Conservation (phyloP, 495 filamentous ascomycete species). For the Halenospora varia region DNA sequence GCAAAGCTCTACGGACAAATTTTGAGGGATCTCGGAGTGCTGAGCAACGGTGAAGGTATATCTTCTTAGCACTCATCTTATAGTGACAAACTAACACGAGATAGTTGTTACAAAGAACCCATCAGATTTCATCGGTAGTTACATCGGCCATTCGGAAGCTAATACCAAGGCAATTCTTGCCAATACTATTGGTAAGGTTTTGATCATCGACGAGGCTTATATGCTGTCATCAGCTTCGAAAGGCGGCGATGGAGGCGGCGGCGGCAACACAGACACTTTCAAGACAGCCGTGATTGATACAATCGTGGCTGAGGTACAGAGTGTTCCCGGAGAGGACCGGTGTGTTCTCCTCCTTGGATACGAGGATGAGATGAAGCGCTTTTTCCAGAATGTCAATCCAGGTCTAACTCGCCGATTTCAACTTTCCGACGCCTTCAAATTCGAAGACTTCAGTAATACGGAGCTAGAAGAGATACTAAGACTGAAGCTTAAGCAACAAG, state of each 20-base stretch:
- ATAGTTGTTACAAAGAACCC: slow-evolving; percentile 66
- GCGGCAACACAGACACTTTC: slow-evolving; percentile 51
- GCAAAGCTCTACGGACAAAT: slow-evolving; percentile 70
- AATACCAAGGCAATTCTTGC: slow-evolving; percentile 70
- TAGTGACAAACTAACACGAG: not conserved
- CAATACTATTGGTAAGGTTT: slow-evolving; percentile 62
- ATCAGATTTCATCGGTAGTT: slow-evolving; percentile 63
- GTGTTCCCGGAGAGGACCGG: slow-evolving; percentile 68
- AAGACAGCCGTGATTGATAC: slow-evolving; percentile 69
- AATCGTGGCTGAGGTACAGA: slow-evolving; percentile 81
- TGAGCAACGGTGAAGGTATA: slow-evolving; percentile 61
- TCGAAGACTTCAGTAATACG: slow-evolving; percentile 62
- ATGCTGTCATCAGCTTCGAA: slow-evolving; percentile 37
- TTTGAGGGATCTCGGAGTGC: slow-evolving; percentile 53
- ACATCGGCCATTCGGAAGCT: slow-evolving; percentile 62
- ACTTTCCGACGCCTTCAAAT: slow-evolving; percentile 57
- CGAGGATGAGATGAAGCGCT: slow-evolving; percentile 67
- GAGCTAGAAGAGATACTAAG: slow-evolving; percentile 57
- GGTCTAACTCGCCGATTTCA: slow-evolving; percentile 69
- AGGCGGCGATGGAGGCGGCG: slow-evolving; percentile 17
- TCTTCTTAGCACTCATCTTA: not conserved
- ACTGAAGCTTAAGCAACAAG: slow-evolving; percentile 48
- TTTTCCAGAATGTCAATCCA: slow-evolving; percentile 80
- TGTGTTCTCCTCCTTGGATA: slow-evolving; percentile 78
- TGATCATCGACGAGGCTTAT: slow-evolving; percentile 78